Conservation (phyloP, 2,329 filamentous ascomycete genomes). For the Diaporthe citri region DNA sequence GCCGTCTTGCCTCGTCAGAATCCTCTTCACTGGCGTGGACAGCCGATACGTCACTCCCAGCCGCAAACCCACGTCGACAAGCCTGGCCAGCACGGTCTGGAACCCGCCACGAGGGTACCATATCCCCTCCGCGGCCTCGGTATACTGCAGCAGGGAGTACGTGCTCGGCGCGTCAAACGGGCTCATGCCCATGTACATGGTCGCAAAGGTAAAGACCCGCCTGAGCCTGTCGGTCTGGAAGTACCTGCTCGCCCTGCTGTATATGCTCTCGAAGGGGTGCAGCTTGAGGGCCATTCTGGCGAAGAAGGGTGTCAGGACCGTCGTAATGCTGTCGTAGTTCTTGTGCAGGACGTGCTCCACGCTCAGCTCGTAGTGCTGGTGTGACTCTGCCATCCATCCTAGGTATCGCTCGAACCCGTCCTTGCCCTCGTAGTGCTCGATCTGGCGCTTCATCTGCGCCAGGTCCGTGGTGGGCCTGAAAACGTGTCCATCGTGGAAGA, state of each 20-base stretch:
- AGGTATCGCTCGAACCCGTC: slow-evolving; percentile 79
- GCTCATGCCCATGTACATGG: slow-evolving; percentile 88
- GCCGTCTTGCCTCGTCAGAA: slow-evolving; percentile 66
- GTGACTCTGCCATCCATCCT: slow-evolving; percentile 74
- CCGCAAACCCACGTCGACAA: slow-evolving; percentile 73
- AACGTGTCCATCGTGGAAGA: slow-evolving; percentile 75
- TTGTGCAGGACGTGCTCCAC: slow-evolving; percentile 74
- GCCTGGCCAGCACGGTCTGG: slow-evolving; percentile 72
- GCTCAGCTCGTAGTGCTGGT: slow-evolving; percentile 77
- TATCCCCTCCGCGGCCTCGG: slow-evolving; percentile 81
- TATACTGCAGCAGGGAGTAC: slow-evolving; percentile 80
- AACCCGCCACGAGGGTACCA: slow-evolving; percentile 82
- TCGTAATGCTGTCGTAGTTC: slow-evolving; percentile 73
- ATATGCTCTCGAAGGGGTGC: slow-evolving; percentile 80
- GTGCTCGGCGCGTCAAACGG: slow-evolving; percentile 82
- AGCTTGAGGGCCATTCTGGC: slow-evolving; percentile 69
- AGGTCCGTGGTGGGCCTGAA: slow-evolving; percentile 78
- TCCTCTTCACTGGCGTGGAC: slow-evolving; percentile 66
- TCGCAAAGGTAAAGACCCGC: slow-evolving; percentile 81
- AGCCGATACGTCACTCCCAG: slow-evolving; percentile 74
- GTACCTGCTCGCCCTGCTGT: slow-evolving; percentile 73
- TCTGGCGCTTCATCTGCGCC: slow-evolving; percentile 76
- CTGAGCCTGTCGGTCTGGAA: slow-evolving; percentile 78
- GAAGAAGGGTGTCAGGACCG: slow-evolving; percentile 70
- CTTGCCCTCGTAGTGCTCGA: slow-evolving; percentile 80